Evolutionary conservation across 352 stramenopile genomes (phyloP).

Genomic region (Globisporangium uncinulatum): DNA sequence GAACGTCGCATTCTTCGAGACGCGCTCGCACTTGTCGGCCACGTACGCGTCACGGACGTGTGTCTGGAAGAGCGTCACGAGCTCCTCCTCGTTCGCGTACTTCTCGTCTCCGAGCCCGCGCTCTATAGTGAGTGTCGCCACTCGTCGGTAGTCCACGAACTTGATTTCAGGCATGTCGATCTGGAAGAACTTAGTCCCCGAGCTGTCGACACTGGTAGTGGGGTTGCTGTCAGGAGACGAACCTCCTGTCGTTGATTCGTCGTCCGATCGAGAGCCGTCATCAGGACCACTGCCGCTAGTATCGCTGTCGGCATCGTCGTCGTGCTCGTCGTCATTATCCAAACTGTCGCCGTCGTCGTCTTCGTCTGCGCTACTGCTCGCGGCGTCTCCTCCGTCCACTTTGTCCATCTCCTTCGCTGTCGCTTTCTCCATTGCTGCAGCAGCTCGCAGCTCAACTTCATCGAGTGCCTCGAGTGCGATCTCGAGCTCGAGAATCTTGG

Average conservation of each 20-base stretch:
- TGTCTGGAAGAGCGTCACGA: constrained; percentile 37
- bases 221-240: neutral
- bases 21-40: constrained; percentile 35
- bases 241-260: neutral
- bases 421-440: constrained; percentile 15
- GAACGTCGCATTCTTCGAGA: constrained; percentile 37
- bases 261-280: neutral
- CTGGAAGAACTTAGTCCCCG: constrained; percentile 29
- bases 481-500: constrained; percentile 42
- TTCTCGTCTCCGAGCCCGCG: constrained; percentile 26
- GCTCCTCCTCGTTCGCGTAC: constrained; percentile 32
- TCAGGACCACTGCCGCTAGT: neutral
- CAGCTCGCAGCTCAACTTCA: constrained; percentile 21
- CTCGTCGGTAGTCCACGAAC: constrained; percentile 41
- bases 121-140: constrained; percentile 30
- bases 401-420: constrained; percentile 20
- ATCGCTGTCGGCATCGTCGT: constrained; percentile 11
- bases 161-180: constrained; percentile 41
- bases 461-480: constrained; percentile 30
- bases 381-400: constrained; percentile 9
- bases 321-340: constrained; percentile 8
- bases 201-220: neutral
- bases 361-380: constrained; percentile 4
- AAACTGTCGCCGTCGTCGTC: constrained; percentile 8
- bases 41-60: constrained; percentile 44